Percentiles rank a stretch among this genome's conserved stretches.
Evolutionary conservation across 805 yeast species (phyloP).

Genomic region (Nadsonia fulvescens): DNA sequence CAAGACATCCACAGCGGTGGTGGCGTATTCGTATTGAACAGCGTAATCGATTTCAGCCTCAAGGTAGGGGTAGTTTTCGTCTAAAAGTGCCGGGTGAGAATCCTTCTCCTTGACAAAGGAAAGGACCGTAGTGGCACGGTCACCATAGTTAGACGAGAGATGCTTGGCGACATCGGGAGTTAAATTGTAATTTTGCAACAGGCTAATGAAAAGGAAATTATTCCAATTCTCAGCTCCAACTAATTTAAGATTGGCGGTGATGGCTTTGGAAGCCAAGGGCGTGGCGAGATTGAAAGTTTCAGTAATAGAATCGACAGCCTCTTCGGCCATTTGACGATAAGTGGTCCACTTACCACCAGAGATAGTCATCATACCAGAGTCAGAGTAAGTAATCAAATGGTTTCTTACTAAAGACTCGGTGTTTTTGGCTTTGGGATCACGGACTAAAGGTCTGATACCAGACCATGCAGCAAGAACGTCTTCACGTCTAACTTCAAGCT

Average conservation of each 20-base stretch:
- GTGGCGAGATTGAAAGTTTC: conserved; percentile 27
- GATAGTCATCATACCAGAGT: conserved; percentile 65
- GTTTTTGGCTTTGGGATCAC: conserved; percentile 39
- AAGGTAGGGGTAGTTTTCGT: conserved; percentile 50
- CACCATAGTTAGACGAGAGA: conserved; percentile 75
- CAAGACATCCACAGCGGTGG: conserved; percentile 78
- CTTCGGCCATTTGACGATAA: conserved; percentile 94
- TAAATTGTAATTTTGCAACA: conserved; percentile 60
- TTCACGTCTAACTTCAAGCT: conserved; percentile 72
- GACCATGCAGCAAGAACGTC: conserved; percentile 94
- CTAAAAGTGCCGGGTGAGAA: conserved; percentile 14
- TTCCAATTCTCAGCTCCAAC: conserved; percentile 75
- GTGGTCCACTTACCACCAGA: conserved; percentile 99
- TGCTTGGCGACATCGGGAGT: conserved; percentile 65
- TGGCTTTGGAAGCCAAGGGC: conserved; percentile 19
- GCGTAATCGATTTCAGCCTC: conserved; percentile 75
- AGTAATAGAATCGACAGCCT: conserved; percentile 63
- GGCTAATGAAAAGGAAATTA: conserved; percentile 52
- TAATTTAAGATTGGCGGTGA: conserved; percentile 32
- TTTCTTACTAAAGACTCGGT: conserved; percentile 87
- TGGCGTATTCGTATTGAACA: conserved; percentile 62
- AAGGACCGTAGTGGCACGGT: conserved; percentile 54
- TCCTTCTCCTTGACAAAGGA: conserved; percentile 26
- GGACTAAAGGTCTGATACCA: conserved; percentile 87
- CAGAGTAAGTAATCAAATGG: conserved; percentile 59